Percentiles rank a stretch among this genome's conserved stretches.
These are phyloP conservation scores for Dactylis glomerata DNA, from an alignment of 176 grass and related monocot genomes.

Conservation along the genomic window DNA sequence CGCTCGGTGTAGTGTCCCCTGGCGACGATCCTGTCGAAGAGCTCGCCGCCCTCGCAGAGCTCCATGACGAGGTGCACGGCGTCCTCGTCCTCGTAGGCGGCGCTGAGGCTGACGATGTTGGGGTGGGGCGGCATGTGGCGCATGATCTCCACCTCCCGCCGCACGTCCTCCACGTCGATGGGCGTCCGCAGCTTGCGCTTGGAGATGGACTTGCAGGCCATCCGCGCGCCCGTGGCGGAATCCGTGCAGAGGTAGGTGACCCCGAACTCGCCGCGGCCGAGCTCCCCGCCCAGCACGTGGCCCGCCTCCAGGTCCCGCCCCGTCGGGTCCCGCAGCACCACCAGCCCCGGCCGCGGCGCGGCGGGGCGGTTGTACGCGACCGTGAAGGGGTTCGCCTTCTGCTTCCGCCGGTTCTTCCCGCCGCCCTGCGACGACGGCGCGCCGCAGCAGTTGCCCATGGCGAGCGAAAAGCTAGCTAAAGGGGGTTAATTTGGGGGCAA, in stretches of 20 bases:
- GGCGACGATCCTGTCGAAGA: conserved; percentile 93
- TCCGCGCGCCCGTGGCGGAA: conserved; percentile 26
- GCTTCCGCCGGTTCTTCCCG: conserved; percentile 24
- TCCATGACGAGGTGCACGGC: conserved; percentile 98
- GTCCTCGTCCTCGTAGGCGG: conserved; percentile 82
- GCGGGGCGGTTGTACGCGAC: conserved; percentile 36
- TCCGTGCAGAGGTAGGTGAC: conserved; percentile 68
- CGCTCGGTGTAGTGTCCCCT: conserved; percentile 87
- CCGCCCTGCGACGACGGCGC: conserved; percentile 30
- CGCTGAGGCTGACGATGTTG: conserved; percentile 84
- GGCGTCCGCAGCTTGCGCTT: conserved; percentile 68
- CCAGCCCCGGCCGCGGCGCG: conserved; percentile 29
- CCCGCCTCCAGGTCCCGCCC: conserved; percentile 32
- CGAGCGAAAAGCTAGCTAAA: not conserved
- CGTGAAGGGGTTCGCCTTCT: conserved; percentile 39
- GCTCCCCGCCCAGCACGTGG: conserved; percentile 55
- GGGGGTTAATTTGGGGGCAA: not conserved
- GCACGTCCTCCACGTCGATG: conserved; percentile 91
- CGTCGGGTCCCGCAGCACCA: conserved; percentile 57
- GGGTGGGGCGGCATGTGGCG: conserved; percentile 71
- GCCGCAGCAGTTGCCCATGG: conserved; percentile 73
- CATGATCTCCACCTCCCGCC: conserved; percentile 98
- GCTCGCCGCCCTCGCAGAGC: conserved; percentile 95
- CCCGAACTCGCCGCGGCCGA: conserved; percentile 75
- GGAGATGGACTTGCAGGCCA: conserved; percentile 75